Evolutionary conservation across 768 basidiomycete genomes (phyloP).

Genomic region (Tubosaeta sp.): DNA sequence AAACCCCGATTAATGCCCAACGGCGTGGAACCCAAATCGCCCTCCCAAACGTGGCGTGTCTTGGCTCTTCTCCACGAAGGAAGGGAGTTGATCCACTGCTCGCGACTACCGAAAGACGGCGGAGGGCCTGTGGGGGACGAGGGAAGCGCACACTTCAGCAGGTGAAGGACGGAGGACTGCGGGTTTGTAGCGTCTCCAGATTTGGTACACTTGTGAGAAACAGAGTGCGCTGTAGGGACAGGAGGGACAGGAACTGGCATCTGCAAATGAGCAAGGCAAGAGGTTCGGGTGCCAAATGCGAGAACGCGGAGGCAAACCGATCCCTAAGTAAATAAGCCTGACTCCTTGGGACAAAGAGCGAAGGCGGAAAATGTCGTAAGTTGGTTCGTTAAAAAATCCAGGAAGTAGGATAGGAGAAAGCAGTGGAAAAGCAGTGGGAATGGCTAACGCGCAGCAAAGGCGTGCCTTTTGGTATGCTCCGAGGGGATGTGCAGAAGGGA

Average conservation of each 20-base stretch:
- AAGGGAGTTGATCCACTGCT: conserved; percentile 70
- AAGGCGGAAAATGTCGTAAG: conserved; percentile 54
- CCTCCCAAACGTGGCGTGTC: conserved; percentile 63
- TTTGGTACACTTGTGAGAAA: conserved; percentile 58
- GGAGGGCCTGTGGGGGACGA: conserved; percentile 58
- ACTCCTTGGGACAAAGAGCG: conserved; percentile 39
- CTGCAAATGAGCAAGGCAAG: conserved; percentile 46
- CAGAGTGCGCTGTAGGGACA: conserved; percentile 55
- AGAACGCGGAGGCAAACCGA: conserved; percentile 38
- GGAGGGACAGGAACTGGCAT: conserved; percentile 86
- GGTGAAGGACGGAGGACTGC: conserved; percentile 46
- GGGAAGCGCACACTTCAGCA: conserved; percentile 55
- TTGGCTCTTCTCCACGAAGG: conserved; percentile 70
- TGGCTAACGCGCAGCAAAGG: conserved; percentile 92
- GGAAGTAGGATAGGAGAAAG: conserved; percentile 28
- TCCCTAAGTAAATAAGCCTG: conserved; percentile 38
- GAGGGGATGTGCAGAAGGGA: conserved; percentile 25
- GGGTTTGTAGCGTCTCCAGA: conserved; percentile 36
- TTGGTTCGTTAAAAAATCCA: conserved; percentile 56
- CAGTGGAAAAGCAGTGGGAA: conserved; percentile 24
- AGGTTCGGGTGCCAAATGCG: conserved; percentile 42
- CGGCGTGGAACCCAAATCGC: conserved; percentile 31
- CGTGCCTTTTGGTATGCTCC: conserved; percentile 72
- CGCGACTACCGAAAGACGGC: conserved; percentile 60
- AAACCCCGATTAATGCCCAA: conserved; percentile 50